phyloP scores from a whole-genome alignment of 2,329 filamentous ascomycete genomes.

The Stylonectria norvegica region DNA sequence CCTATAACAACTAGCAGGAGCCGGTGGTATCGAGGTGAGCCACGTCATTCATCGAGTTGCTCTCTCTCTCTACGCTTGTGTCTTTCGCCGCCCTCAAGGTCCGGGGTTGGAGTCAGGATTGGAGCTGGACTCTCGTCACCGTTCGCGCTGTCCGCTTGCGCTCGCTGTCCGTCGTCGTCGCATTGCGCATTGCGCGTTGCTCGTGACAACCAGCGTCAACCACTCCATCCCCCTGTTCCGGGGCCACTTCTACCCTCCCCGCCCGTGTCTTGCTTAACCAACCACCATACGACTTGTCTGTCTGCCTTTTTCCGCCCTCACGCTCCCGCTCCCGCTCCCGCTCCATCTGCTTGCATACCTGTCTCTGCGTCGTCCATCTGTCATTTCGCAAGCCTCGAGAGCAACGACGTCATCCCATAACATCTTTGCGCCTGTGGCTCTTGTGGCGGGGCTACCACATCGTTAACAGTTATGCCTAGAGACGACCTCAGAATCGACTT shows the following conservation, averaged over 20 bases:
- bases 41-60: constrained; percentile 31
- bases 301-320: constrained; percentile 12
- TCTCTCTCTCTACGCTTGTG: constrained; percentile 21
- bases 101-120: too few relatives aligned
- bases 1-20: too few relatives aligned
- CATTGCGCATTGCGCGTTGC: constrained; percentile 28
- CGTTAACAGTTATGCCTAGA: constrained; percentile 68
- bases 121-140: constrained; percentile 32
- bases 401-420: constrained; percentile 20
- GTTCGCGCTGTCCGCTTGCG: constrained; percentile 27
- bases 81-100: too few relatives aligned
- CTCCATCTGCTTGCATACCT: constrained; percentile 5
- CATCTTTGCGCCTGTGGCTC: constrained; percentile 19
- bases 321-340: constrained; percentile 4
- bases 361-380: constrained; percentile 11
- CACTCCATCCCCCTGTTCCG: constrained; percentile 16
- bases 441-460: constrained; percentile 26
- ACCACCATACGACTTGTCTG: constrained; percentile 18
- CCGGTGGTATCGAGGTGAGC: constrained; percentile 32
- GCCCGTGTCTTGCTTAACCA: constrained; percentile 21
- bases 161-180: not conserved
- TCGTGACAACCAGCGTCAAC: constrained; percentile 28
- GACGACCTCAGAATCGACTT: constrained; percentile 70
- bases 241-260: constrained; percentile 26
- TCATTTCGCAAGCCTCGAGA: constrained; percentile 17